phyloP scores from a whole-genome alignment of 108 stramenopile species.

The Aurantiochytrium sp. region DNA sequence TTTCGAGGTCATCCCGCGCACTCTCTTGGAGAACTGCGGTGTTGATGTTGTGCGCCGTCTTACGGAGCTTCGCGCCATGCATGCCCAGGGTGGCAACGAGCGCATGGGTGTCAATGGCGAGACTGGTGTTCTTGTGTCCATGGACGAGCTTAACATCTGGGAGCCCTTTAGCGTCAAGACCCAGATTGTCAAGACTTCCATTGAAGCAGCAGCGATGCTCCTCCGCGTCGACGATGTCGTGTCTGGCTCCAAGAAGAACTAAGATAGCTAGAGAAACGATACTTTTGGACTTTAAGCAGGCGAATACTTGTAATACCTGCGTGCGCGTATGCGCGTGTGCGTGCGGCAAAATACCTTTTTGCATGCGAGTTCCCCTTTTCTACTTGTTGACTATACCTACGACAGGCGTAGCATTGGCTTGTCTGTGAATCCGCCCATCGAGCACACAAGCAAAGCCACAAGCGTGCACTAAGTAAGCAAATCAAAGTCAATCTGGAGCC shows the following conservation, averaged over 20 bases:
- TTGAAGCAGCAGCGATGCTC: slow-evolving; percentile 89
- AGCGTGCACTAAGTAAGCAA: too few relatives aligned
- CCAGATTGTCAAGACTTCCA: slow-evolving; percentile 99
- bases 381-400: too few relatives aligned
- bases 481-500: too few relatives aligned
- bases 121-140: slow-evolving; percentile 88
- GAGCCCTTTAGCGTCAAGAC: slow-evolving; percentile 97
- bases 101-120: slow-evolving; percentile 88
- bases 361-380: too few relatives aligned
- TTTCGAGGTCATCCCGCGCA: slow-evolving; percentile 98
- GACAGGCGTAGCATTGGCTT: too few relatives aligned
- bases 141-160: slow-evolving; percentile 93
- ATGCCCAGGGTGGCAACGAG: slow-evolving; percentile 67
- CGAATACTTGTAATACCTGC: too few relatives aligned
- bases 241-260: slow-evolving; percentile 59
- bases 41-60: slow-evolving; percentile 93
- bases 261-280: too few relatives aligned
- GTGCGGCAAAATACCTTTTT: too few relatives aligned
- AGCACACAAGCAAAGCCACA: too few relatives aligned
- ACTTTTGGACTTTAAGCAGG: too few relatives aligned
- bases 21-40: slow-evolving; percentile 96
- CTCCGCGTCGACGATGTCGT: slow-evolving; percentile 95
- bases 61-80: slow-evolving; percentile 89
- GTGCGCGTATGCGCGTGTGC: too few relatives aligned
- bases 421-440: too few relatives aligned